Evolutionary conservation across 441 rosid genomes (phyloP), one percentile per base, ranked within the genome.

Genomic region (Dalechampia spathulata): DNA sequence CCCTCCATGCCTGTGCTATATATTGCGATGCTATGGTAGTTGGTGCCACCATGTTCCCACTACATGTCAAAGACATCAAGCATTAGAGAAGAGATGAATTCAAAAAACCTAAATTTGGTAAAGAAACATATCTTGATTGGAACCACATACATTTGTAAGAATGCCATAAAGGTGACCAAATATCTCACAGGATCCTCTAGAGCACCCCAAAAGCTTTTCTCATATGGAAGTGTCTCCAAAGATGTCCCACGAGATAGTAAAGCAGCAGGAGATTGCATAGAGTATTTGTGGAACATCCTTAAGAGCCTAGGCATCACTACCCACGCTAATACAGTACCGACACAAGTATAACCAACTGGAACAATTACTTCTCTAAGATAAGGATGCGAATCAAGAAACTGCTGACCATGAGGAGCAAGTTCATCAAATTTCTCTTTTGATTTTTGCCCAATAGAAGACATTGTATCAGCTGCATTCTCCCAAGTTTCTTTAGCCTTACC

Each of bases 161-260:
- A 84, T 52, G 95, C 87, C 73, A 81, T 64, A 78, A 88, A 91
- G 30, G 95, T 84, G 36, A 84, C 38, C 23, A 81, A 71, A 75
- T 88, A 91, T 75, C 95, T 73, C 13, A 84, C 58, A 17, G 96
- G 98, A 72, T 84, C 91, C 77, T 92, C 98, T 57, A 88, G 72
- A 71, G 98, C 93, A 55, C 91, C 82, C 96, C 86, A 92, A 30
- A 86, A 63, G 61, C 95, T 84, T 72, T 76, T 78, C 75, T 92
- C 94, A 45, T 88, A 88, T 0, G 94, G 84, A 67, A 81, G 59
- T 53, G 74, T 72, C n/a, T 71, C 82, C 17, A 22, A 52, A 7
- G 68, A 54, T 20, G 74, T 51, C 43, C 74, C 59, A 56, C 63
- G 71, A 7, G 82, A 70, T 13, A 80, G 77, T 68, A 85, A 59